Percentiles rank a stretch among this genome's conserved stretches.
Conservation (phyloP, 805 yeast genomes). For the Kuraishia piskuri region DNA sequence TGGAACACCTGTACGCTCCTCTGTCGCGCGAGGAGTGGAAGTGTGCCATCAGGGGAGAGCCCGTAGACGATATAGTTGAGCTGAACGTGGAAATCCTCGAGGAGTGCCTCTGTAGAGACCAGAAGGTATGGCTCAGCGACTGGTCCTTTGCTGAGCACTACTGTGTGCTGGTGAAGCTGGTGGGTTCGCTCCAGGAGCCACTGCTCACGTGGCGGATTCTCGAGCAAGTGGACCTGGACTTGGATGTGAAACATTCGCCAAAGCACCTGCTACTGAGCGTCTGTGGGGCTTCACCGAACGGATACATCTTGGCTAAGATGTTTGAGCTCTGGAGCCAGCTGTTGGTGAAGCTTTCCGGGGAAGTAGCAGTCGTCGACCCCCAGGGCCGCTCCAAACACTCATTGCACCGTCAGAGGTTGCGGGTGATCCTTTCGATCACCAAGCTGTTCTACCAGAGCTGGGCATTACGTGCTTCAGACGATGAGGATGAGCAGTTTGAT, state of each 20-base stretch:
- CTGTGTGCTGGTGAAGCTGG: conserved; percentile 19
- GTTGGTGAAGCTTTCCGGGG: conserved; percentile 16
- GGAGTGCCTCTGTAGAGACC: conserved; percentile 39
- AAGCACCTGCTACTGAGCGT: not conserved
- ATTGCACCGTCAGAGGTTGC: not conserved
- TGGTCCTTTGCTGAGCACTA: conserved; percentile 37
- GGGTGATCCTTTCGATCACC: not conserved
- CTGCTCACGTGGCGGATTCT: not conserved
- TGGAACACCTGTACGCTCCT: conserved; percentile 15
- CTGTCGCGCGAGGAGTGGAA: conserved; percentile 19
- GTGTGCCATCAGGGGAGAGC: conserved; percentile 15
- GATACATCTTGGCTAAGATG: conserved; percentile 32
- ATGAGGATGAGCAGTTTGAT: not conserved
- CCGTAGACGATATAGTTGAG: conserved; percentile 15
- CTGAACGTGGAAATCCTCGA: conserved; percentile 34
- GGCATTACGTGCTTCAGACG: not conserved
- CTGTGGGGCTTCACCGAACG: conserved; percentile 13
- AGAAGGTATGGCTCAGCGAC: conserved; percentile 40
- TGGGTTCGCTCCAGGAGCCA: conserved; percentile 2
- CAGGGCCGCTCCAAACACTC: not conserved
- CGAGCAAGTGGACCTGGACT: not conserved
- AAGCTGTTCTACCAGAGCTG: not conserved
- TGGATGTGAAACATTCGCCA: not conserved
- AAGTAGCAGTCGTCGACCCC: conserved; percentile 5
- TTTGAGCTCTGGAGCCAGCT: conserved; percentile 26